Evolutionary conservation across 441 rosid genomes (phyloP).

Genomic region (Flueggea neowawraea): DNA sequence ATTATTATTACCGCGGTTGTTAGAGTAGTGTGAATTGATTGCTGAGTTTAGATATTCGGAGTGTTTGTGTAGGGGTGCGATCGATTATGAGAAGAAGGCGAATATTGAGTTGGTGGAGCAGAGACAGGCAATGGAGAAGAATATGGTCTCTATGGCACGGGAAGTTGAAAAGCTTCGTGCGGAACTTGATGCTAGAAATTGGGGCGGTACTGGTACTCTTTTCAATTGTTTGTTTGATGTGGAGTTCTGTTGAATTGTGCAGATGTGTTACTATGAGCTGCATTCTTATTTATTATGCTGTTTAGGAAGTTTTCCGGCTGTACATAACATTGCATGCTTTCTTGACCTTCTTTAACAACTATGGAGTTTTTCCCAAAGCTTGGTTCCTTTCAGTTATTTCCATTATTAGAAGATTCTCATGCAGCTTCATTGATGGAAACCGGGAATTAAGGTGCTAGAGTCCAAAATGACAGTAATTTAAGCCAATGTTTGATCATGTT

Average conservation of each 20-base stretch:
- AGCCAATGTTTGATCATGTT: too few relatives aligned
- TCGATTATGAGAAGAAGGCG: constrained; percentile 94
- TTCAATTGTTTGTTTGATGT: neutral
- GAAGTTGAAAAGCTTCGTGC: constrained; percentile 97
- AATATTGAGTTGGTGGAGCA: constrained; percentile 91
- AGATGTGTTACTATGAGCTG: constrained; percentile 1
- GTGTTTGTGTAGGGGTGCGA: constrained; percentile 48
- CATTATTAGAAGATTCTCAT: too few relatives aligned
- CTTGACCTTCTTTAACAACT: too few relatives aligned
- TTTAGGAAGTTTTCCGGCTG: neutral
- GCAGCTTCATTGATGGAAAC: too few relatives aligned
- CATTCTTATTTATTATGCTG: neutral
- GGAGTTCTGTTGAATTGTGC: constrained; percentile 1
- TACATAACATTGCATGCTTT: too few relatives aligned
- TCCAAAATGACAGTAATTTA: too few relatives aligned
- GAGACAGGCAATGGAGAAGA: constrained; percentile 93
- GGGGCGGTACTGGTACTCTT: constrained; percentile 66
- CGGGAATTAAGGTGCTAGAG: too few relatives aligned
- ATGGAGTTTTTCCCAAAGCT: too few relatives aligned
- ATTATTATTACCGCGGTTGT: too few relatives aligned
- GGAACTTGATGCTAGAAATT: constrained; percentile 73
- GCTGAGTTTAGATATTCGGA: too few relatives aligned
- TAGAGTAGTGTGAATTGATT: too few relatives aligned
- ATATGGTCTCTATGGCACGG: constrained; percentile 94
- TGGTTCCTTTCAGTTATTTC: too few relatives aligned